phyloP scores from a whole-genome alignment of 1,139 yeast genomes.

The Eremothecium coryli region DNA sequence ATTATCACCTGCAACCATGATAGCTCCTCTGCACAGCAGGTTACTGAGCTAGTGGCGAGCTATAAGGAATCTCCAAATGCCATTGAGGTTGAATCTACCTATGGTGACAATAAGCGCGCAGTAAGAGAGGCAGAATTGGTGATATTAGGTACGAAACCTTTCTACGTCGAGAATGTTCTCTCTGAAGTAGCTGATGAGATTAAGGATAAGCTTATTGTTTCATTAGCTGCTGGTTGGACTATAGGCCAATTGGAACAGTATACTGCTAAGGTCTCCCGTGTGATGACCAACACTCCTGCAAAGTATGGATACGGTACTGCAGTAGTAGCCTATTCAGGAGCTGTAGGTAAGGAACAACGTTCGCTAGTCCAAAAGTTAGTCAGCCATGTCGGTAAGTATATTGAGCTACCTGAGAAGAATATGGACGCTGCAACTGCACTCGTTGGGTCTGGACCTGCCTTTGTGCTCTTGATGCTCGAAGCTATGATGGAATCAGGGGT shows the following conservation, averaged over 20 bases:
- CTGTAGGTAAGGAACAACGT: conserved; percentile 40
- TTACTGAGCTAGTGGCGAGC: conserved; percentile 36
- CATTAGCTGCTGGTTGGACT: conserved; percentile 89
- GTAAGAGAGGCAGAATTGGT: conserved; percentile 59
- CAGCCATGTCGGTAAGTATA: conserved; percentile 58
- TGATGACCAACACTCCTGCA: conserved; percentile 98
- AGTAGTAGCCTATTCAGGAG: conserved; percentile 60
- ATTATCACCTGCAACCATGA: conserved; percentile 71
- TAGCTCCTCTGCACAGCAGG: conserved; percentile 38
- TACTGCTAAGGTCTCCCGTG: conserved; percentile 60
- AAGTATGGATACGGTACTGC: conserved; percentile 91
- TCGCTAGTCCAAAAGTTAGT: conserved; percentile 49
- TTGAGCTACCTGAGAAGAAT: conserved; percentile 75
- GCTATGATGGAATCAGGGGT: conserved; percentile 92
- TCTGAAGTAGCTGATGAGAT: conserved; percentile 37
- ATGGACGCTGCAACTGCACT: conserved; percentile 96
- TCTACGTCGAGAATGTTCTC: conserved; percentile 52
- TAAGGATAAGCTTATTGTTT: conserved; percentile 57
- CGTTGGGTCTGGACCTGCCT: conserved; percentile 97
- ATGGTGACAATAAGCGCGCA: conserved; percentile 48
- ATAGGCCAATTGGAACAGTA: conserved; percentile 53
- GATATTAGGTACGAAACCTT: conserved; percentile 82
- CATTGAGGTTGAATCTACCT: conserved; percentile 44
- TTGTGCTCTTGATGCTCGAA: conserved; percentile 81
- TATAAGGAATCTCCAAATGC: conserved; percentile 35